These are phyloP conservation scores for Euphorbia pulcherrima DNA, from an alignment of 345 rosid genomes.

Conservation along the genomic window DNA sequence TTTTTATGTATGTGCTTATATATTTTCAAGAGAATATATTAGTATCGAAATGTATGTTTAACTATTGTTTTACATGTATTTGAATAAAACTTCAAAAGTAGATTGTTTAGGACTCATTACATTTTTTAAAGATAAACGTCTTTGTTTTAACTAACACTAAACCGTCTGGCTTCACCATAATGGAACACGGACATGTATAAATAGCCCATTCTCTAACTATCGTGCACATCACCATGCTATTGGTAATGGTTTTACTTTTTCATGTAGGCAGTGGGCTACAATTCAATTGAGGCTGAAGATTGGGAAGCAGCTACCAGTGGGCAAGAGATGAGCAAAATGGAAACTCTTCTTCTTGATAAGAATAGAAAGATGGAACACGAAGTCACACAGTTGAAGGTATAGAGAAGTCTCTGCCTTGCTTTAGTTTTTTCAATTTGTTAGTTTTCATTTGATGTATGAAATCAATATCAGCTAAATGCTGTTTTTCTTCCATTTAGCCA, in stretches of 20 bases:
- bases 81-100: too few species aligned
- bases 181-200: background rate
- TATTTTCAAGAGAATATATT: background rate
- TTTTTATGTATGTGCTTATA: too few species aligned
- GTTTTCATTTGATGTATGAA: background rate
- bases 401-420: conserved; percentile 1
- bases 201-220: background rate
- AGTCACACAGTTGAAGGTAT: conserved; percentile 86
- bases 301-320: conserved; percentile 94
- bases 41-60: too few species aligned
- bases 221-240: background rate
- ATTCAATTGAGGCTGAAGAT: conserved; percentile 97
- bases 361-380: conserved; percentile 96
- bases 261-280: conserved; percentile 85
- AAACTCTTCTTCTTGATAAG: conserved; percentile 96
- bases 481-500: background rate
- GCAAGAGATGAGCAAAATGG: conserved; percentile 99
- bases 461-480: background rate
- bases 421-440: background rate
- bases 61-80: too few species aligned
- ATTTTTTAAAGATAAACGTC: background rate
- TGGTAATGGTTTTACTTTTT: conserved; percentile 18
- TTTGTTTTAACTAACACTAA: background rate
- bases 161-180: background rate
- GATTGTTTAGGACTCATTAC: background rate